These are phyloP conservation scores for Salvia sclarea DNA, from an alignment of 305 asterid species.

Conservation along the genomic window DNA sequence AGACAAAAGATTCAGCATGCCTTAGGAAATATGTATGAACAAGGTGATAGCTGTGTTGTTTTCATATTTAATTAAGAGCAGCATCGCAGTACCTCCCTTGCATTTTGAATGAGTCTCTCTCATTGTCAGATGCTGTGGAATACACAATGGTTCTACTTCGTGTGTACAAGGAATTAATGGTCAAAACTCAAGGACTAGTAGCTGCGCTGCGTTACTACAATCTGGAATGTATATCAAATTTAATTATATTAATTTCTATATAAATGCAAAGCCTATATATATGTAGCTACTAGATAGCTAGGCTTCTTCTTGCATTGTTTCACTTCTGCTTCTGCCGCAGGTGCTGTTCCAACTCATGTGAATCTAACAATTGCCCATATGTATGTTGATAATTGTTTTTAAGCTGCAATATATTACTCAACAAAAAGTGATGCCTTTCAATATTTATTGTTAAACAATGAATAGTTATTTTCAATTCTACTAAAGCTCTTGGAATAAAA, in stretches of 20 bases:
- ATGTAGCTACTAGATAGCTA: not conserved
- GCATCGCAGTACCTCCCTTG: not conserved
- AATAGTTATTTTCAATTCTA: too few species aligned
- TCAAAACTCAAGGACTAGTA: not conserved
- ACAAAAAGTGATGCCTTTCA: not conserved
- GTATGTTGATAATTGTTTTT: not conserved
- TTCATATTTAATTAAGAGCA: constrained; percentile 5
- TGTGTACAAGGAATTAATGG: not conserved
- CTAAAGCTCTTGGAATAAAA: too few species aligned
- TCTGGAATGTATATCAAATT: not conserved
- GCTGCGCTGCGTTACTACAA: not conserved
- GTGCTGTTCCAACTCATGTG: not conserved
- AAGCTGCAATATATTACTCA: not conserved
- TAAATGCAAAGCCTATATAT: not conserved
- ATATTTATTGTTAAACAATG: too few species aligned
- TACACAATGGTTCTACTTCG: not conserved
- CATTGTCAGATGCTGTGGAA: not conserved
- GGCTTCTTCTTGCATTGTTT: not conserved
- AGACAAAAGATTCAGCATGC: not conserved
- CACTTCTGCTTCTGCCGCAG: not conserved
- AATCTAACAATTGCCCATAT: not conserved
- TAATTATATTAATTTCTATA: too few species aligned
- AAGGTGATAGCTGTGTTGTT: not conserved
- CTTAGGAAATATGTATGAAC: too few species aligned
- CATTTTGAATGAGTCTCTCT: not conserved